phyloP scores from a whole-genome alignment of 768 basidiomycete species.

The Lentinula detonsa region DNA sequence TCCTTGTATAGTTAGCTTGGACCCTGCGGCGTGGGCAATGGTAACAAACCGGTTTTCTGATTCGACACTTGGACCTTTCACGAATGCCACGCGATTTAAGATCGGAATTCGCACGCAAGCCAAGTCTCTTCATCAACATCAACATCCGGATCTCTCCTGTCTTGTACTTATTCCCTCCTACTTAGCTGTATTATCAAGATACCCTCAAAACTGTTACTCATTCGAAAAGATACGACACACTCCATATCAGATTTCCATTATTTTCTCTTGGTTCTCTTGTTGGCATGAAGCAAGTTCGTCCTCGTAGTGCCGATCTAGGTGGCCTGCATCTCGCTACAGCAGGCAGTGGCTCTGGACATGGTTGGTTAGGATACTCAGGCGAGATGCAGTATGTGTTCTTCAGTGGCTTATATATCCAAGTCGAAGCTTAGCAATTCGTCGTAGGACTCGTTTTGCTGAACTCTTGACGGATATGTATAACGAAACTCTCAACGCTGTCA shows the following conservation, averaged over 20 bases:
- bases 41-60: not conserved
- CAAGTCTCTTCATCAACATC: slow-evolving; percentile 1
- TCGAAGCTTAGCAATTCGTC: not conserved
- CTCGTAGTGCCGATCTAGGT: slow-evolving; percentile 86
- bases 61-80: not conserved
- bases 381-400: slow-evolving; percentile 11
- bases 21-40: too few species aligned
- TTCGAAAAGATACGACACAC: slow-evolving; percentile 7
- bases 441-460: slow-evolving; percentile 68
- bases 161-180: not conserved
- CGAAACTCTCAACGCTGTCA: slow-evolving; percentile 70
- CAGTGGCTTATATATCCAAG: not conserved
- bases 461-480: slow-evolving; percentile 79
- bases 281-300: slow-evolving; percentile 18
- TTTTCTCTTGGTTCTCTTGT: not conserved
- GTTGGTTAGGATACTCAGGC: slow-evolving; percentile 52
- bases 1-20: too few species aligned
- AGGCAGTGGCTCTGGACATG: slow-evolving; percentile 56
- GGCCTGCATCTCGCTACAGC: slow-evolving; percentile 78
- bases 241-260: too few species aligned
- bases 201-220: not conserved
- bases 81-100: not conserved
- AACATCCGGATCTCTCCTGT: not conserved
- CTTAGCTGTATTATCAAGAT: not conserved
- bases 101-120: not conserved